Base-by-base conservation (phyloP, 305 asterid species). In the Solanum hybrid region DNA sequence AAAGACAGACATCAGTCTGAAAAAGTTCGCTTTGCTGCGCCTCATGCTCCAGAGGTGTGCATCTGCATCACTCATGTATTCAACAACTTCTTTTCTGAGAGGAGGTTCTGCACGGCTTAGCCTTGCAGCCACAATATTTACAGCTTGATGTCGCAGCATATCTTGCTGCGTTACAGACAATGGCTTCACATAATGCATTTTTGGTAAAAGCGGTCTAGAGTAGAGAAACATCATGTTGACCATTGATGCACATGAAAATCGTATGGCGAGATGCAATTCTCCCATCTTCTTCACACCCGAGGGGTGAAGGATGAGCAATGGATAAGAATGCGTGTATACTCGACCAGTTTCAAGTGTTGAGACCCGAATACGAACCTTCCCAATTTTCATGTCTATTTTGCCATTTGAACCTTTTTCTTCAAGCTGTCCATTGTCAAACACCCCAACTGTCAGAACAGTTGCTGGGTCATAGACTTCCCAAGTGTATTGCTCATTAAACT, bases 391-490 rank as follows among this genome's bases (percentile, higher is more conserved):
- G 90, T 97, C 99, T 80, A 92, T 91, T 82, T 92, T 89, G 15
- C 94, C 94, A 82, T 92, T 90, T 14, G 94, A 90, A 78, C 89
- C 91, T 79, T 88, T 92, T 87, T 95, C 94, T 10, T 92, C 93
- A 27, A 92, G 88, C 31, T 93, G 95, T 20, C 95, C 93, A 86
- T 95, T 95, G 29, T 95, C 98, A 20, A 97, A 96, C 92, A 97
- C 98, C 79, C 98, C 99, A 26, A 97, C 89, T n/a, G 98, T 96
- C 29, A 97, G 94, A 91, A 97, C 98, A 6, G 99, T 97, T 88
- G 99, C 94, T 31, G 98, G 98, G 92, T 97, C 98, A 87, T 92
- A 97, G 91, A 97, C 99, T 90, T 97, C 99, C 99, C 99, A 97
- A 27, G 97, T 92, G 90, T 97, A 96, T 91, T 97, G 99, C 91